Evolutionary conservation across 805 yeast species (phyloP), one percentile per base, ranked within the genome.

Genomic region (Ogataea siamensis): DNA sequence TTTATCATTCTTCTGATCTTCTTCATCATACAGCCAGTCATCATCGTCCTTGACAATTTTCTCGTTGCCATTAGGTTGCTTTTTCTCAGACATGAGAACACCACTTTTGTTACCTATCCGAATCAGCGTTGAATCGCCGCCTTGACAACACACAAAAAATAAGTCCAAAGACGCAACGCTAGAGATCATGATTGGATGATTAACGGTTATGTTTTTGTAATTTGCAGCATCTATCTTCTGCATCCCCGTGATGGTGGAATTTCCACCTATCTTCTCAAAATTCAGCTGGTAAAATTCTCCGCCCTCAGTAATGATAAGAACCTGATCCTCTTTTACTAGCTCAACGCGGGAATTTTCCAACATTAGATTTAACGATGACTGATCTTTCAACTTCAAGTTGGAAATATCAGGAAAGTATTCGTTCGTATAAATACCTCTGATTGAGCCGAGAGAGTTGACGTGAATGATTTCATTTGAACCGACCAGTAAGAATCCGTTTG

Each of bases 381-480:
- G 71, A 56, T 82, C 82, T 16, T 46, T 50, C 31, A 73, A 43
- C 37, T 60, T 53, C 60, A 71, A 55, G 34, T 62, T 57, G 1
- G 79, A 63, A 20, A 64, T 53, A 11, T 57, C 55, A 2, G 66
- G 46, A 19, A 77, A 74, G 49, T 63, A 81, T 41, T 66, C 60
- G 54, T 85, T 85, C 2, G 82, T 75, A 2, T 82, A 78, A 2
- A 80, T 64, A 18, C 87, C 81, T 42, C 76, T 71, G 2, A 70
- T 53, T 21, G 80, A 75, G 3, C 95, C 94, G 2, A 87, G 74
- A 20, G 86, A 78, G 54, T 89, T 96, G 12, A 87, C 73, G 59
- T 86, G 89, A 8, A 87, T 64, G 7, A 89, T 49, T 50, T 83
- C 85, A 55, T 89, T 88, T 23, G 83, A 72, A 1, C 97, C 96